Base-by-base conservation (phyloP, 768 basidiomycete species). In the Boletus tylopilopsis region DNA sequence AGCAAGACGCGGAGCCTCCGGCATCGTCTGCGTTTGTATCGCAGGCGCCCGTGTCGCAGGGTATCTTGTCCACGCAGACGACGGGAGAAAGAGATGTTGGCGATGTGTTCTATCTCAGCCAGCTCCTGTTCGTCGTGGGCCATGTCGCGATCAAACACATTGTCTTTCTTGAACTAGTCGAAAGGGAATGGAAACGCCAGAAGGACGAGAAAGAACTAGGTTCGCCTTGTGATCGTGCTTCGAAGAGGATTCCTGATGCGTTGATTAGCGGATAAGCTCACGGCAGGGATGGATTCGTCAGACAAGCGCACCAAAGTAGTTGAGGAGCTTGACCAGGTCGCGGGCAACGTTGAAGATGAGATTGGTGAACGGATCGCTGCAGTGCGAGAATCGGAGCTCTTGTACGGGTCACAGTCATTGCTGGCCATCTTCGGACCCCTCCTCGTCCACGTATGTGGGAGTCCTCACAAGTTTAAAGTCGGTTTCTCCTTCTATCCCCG, bases 141-240 rank as follows among this genome's bases (percentile, higher is more conserved):
- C 96, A 98, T 66, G 89, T 95, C 24, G 93, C 95, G 11, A 91
- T 98, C 71, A 98, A 97, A 68, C 95, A 99, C 42, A 91, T 97
- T 49, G 94, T 95, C 15, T 96, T 90, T 62, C 79, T 99, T 18
- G 96, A 99, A 66, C 76, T 96, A 42, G 87, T 97, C 19, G 96
- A 99, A 67, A 74, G 94, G 30, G 95, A 99, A 63, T 89, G 91
- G 82, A 99, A 99, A 71, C 74, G 94, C 10, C 87, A 95, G 68
- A 97, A 96, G 71, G 94, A 96, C 52, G 90, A 90, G 63, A 85
- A 82, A 54, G 82, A 85, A 19, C 74, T 84, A 49, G 86, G 94
- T 90, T 56, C 33, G 81, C 67, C 12, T 5, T 34, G 24, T 42
- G 16, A 8, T 29, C 3, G 8, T 36, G 30, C 23, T n/a, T 22